These are phyloP conservation scores for Termitomyces sp. DNA, from an alignment of 768 basidiomycete genomes.

Conservation along the genomic window DNA sequence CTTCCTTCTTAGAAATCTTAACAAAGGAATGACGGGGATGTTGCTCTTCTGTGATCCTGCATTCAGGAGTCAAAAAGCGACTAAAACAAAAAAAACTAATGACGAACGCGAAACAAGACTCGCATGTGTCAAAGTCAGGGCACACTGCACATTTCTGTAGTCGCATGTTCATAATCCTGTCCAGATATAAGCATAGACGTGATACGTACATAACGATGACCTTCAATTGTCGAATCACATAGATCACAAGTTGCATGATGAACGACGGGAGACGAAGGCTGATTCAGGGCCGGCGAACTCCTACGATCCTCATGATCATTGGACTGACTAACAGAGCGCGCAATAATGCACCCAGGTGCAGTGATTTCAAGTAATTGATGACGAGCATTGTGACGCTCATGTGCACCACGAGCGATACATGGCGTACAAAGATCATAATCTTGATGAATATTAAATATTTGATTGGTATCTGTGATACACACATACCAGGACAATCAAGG, in stretches of 20 bases:
- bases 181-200: neutral
- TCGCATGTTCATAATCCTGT: neutral
- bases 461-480: neutral
- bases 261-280: conserved; percentile 17
- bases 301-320: conserved; percentile 21
- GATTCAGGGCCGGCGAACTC: neutral
- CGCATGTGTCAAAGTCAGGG: conserved; percentile 82
- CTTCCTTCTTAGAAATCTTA: conserved; percentile 44
- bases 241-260: conserved; percentile 74
- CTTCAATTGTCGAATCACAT: conserved; percentile 66
- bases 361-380: conserved; percentile 71
- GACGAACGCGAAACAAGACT: conserved; percentile 56
- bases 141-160: conserved; percentile 70
- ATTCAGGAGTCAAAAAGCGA: neutral
- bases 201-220: conserved; percentile 62
- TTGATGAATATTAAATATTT: conserved; percentile 15
- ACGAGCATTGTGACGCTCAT: conserved; percentile 50
- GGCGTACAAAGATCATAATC: conserved; percentile 69
- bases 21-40: conserved; percentile 78
- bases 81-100: neutral
- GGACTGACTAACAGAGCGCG: conserved; percentile 52
- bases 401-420: conserved; percentile 45
- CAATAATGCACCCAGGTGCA: conserved; percentile 57
- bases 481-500: conserved; percentile 63
- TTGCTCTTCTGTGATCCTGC: conserved; percentile 60